These are phyloP conservation scores for Paspalum vaginatum DNA, from an alignment of 176 grass and related monocot species.

Conservation along the genomic window DNA sequence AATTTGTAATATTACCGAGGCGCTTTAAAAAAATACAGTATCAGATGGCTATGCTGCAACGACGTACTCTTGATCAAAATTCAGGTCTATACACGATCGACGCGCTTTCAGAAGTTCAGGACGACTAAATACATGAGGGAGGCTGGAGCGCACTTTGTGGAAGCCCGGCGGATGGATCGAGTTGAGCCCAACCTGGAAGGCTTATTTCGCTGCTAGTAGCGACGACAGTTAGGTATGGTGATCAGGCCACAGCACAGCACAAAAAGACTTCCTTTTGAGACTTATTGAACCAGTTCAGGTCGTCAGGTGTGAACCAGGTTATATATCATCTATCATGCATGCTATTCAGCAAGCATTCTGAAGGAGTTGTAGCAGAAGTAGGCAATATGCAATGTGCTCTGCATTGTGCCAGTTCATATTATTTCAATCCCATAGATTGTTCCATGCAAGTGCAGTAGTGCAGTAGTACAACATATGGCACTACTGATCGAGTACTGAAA, in stretches of 20 bases:
- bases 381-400: too few relatives aligned
- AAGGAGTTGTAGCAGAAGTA: too few relatives aligned
- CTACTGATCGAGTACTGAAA: background rate
- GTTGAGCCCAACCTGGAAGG: constrained; percentile 52
- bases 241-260: constrained; percentile 20
- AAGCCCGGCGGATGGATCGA: background rate
- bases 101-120: background rate
- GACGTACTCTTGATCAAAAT: background rate
- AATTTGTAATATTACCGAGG: too few relatives aligned
- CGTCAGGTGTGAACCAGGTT: constrained; percentile 36
- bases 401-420: too few relatives aligned
- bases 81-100: too few relatives aligned
- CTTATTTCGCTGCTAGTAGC: background rate
- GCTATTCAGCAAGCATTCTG: background rate
- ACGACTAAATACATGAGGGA: background rate
- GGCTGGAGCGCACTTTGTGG: too few relatives aligned
- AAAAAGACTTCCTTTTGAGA: background rate
- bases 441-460: background rate
- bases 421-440: too few relatives aligned
- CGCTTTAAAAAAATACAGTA: too few relatives aligned
- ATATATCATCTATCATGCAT: background rate
- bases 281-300: background rate
- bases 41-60: background rate
- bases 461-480: background rate
- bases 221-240: constrained; percentile 49